Base-by-base conservation (phyloP, 495 filamentous ascomycete genomes). In the Neurospora sp. region DNA sequence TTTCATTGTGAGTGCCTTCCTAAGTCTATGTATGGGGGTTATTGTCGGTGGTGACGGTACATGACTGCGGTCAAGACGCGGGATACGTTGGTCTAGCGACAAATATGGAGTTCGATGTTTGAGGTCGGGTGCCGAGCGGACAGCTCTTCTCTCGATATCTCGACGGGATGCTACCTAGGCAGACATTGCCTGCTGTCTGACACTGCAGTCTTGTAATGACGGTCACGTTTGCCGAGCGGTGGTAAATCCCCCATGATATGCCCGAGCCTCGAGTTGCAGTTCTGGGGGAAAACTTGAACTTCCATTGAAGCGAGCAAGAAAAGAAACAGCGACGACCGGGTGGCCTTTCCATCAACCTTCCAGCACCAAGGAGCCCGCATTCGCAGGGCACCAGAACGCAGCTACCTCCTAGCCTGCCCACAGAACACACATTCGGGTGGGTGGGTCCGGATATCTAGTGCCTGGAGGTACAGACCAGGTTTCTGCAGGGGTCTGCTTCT, bases 401-500 rank as follows among this genome's bases (percentile, higher is more conserved):
- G 22, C 53, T 61, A 61, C 48, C 22, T 59, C 53, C 53, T 61
- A 31, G 53, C 53, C 12, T 37, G 41, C 16, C 10, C 40, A 31
- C 27, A 71, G 65, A 73, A 71, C 71, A 72, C 69, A 72, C 70
- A 37, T 59, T 48, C 37, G 73, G 53, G 70, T 73, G 71, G 69
- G 74, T 71, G 75, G 71, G 70, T 68, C 69, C 38, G 46, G 39
- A 38, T 59, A 31, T 37, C 37, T 48, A 61, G 76, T 77, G 77
- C 40, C 48, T 71, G 35, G 70, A 77, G 72, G 75, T 77, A 75
- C 59, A 74, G 41, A 71, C 74, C 71, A 61, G 71, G 75, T 79
- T 37, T 74, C 73, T 77, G 76, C 75, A 79, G 74, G 78, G 77
- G 75, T 78, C 77, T 69, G 70, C 75, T 31, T 73, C 74, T 78